These are phyloP conservation scores for Lactarius indigo DNA, from an alignment of 768 basidiomycete genomes.

Conservation along the genomic window DNA sequence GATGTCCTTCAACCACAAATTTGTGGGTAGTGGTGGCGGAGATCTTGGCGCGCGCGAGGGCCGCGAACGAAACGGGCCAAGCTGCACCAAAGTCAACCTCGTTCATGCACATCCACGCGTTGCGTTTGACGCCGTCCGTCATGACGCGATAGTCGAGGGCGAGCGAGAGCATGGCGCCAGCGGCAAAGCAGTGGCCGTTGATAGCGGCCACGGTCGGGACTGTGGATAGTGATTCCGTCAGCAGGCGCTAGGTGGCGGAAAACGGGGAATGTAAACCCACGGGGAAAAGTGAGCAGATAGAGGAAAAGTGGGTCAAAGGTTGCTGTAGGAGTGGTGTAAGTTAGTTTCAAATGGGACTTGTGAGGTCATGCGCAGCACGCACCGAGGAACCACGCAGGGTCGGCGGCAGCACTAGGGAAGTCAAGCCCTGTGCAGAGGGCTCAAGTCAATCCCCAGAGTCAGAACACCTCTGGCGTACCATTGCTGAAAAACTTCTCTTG, in stretches of 20 bases:
- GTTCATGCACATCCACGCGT: slow-evolving; percentile 91
- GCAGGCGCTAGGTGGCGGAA: not conserved
- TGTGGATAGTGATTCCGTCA: slow-evolving; percentile 29
- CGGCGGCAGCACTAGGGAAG: slow-evolving; percentile 46
- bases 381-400: slow-evolving; percentile 69
- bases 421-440: slow-evolving; percentile 51
- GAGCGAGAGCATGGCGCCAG: slow-evolving; percentile 72
- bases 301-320: slow-evolving; percentile 65
- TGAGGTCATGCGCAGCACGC: slow-evolving; percentile 23
- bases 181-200: slow-evolving; percentile 86
- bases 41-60: slow-evolving; percentile 62
- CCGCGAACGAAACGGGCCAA: slow-evolving; percentile 69
- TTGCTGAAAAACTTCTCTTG: slow-evolving; percentile 92
- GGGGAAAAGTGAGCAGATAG: slow-evolving; percentile 71
- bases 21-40: slow-evolving; percentile 62
- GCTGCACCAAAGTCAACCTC: slow-evolving; percentile 83
- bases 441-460: not conserved
- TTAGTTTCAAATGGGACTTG: not conserved
- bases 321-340: not conserved
- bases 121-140: slow-evolving; percentile 72
- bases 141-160: slow-evolving; percentile 88
- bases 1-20: slow-evolving; percentile 74
- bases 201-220: slow-evolving; percentile 78
- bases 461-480: slow-evolving; percentile 39
- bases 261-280: slow-evolving; percentile 39